Evolutionary conservation across 805 yeast species (phyloP), one percentile per base, ranked within the genome.

Genomic region (Spathaspora girioi): DNA sequence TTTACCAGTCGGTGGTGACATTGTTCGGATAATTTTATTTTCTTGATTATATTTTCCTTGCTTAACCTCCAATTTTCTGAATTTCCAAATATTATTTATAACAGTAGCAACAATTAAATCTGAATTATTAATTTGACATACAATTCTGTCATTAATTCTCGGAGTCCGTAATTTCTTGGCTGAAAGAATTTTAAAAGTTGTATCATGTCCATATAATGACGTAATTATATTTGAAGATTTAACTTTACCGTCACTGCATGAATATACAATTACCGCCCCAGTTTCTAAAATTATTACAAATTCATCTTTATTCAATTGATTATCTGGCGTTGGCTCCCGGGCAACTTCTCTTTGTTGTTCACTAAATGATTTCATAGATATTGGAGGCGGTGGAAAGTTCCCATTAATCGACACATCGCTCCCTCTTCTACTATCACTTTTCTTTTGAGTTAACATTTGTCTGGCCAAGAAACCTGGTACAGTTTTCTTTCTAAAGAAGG

Each of bases 141-240:
- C 82, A 29, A 89, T 68, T 54, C 92, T 73, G 62, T 88, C 94
- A 59, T 82, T 84, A 23, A 88, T 84, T 62, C 94, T 75, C 4
- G 96, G 89, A 0, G 96, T 84, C 2, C 77, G 63, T 10, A 89
- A 63, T 53, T 79, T 79, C 48, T 77, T 78, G 50, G 85, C 84
- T 2, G 82, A 71, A 0, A 73, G 70, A n/a, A 86, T 60, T 18
- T 50, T 51, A 5, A 56, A 43, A 12, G 41, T 17, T 12, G 31
- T n/a, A 20, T 50, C 54, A 38, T 53, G 56, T 7, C 53, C 56
- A 48, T 63, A 66, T 0, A 63, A 53, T 10, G 61, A 53, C 6
- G 54, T 56, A 10, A 67, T 43, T 6, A 70, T 57, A 50, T 71
- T 66, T 49, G 56, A 54, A 3, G 50, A 67, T n/a, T 59, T 68